Base-by-base conservation (phyloP, 129 eudicot genomes). In the Silybum marianum region DNA sequence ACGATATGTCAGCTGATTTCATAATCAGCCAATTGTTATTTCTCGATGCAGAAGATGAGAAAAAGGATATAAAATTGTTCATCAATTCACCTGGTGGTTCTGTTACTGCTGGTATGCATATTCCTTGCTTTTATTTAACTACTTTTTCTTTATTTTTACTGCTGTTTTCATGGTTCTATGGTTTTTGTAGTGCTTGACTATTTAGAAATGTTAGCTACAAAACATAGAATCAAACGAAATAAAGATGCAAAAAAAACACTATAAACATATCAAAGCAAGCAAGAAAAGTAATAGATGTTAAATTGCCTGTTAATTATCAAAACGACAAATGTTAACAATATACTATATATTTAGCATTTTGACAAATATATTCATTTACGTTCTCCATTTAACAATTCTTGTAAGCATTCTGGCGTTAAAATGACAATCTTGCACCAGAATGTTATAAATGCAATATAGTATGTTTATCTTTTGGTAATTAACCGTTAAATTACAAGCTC, bases 31-130 rank as follows among this genome's bases (percentile, higher is more conserved):
- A 96, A 89, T 93, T 96, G 63, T 85, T 96, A 76, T 81, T 91
- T 69, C 97, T 96, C 22, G 99, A 96, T 80, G 92, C 97, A 3
- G 98, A 96, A 72, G 97, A 96, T 74, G 81, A 84, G 2, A 83
- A 82, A 42, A 95, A 93, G 21, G 99, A 96, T 74, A 96, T 96
- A 79, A 91, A 84, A 75, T 42, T 96, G 91, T 91, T 93, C 90
- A 96, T 96, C 71, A 91, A 93, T 86, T 91, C 98, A 14, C 97
- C 99, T 10, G 99, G 99, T 84, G 99, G 99, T 69, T 91, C 98
- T 48, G 89, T 90, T 36, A 90, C 98, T 85, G 93, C 99, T 73
- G 99, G 99, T 96, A 86, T 76, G 75, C 62, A 19, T 62, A 77
- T 40, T 48, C 4, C 69, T 77, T 83, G n/a, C 23, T 40, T 70